A percentile compares a stretch with the other conserved stretches of the same genome.
Evolutionary conservation across 1,284 basidiomycete species (phyloP).

Genomic region (Irpex rosettiformis): DNA sequence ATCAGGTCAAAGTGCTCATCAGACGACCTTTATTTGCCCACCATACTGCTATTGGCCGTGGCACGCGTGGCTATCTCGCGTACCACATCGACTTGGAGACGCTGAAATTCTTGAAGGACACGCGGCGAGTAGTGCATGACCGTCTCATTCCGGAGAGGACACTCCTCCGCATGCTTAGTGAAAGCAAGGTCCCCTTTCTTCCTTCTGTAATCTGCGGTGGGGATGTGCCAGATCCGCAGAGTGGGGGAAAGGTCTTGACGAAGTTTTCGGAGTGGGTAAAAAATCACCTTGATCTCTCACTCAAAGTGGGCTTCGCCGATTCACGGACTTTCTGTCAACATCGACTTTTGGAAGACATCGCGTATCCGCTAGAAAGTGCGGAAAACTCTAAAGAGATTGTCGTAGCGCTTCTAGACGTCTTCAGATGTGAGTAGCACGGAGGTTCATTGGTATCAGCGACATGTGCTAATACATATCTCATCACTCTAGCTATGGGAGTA

Average conservation of each 20-base stretch:
- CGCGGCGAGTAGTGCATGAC: neutral
- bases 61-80: conserved; percentile 2
- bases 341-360: neutral
- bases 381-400: neutral
- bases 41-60: neutral
- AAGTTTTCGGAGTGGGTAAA: neutral
- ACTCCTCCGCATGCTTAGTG: neutral
- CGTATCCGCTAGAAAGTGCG: neutral
- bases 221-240: neutral
- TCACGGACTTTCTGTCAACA: neutral
- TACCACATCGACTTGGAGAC: neutral
- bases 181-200: neutral
- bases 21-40: neutral
- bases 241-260: neutral
- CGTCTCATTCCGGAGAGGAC: neutral
- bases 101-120: conserved; percentile 3
- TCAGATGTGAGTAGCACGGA: neutral
- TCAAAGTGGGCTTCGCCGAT: neutral
- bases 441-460: too few species aligned
- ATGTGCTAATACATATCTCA: too few species aligned
- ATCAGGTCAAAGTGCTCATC: neutral
- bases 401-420: neutral
- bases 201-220: neutral
- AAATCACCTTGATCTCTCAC: neutral
- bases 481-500: too few species aligned